Conservation (phyloP, 495 filamentous ascomycete genomes). For the Pyrenula massariospora region DNA sequence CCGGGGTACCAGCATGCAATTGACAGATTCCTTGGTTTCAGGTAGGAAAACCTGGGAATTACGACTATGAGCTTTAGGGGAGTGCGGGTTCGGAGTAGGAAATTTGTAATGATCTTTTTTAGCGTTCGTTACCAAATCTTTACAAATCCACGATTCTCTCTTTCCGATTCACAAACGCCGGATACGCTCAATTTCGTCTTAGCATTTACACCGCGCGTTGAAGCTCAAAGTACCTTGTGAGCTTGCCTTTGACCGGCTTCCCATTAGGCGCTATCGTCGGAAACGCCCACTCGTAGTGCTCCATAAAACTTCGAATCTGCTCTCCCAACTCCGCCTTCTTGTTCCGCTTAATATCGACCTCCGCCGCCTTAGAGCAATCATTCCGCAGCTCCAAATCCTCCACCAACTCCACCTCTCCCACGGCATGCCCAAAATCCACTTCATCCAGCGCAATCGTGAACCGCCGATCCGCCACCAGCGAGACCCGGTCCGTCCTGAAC, state of each 20-base stretch:
- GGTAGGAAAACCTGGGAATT: too few relatives aligned
- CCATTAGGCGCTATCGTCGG: slow-evolving; percentile 1
- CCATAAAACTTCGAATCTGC: slow-evolving; percentile 22
- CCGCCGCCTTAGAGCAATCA: slow-evolving; percentile 1
- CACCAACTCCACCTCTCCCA: slow-evolving; percentile 26
- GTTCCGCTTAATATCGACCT: slow-evolving; percentile 4
- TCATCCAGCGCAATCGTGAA: slow-evolving; percentile 21
- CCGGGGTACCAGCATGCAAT: too few relatives aligned
- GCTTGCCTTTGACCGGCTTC: slow-evolving; percentile 19
- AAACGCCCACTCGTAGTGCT: slow-evolving; percentile 25
- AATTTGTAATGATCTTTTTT: too few relatives aligned
- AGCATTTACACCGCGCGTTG: too few relatives aligned
- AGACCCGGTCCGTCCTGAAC: slow-evolving; percentile 16
- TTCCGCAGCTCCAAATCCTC: slow-evolving; percentile 7
- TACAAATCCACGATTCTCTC: too few relatives aligned
- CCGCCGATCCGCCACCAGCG: slow-evolving; percentile 18
- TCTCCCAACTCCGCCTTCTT: slow-evolving; percentile 19
- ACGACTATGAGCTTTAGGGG: too few relatives aligned
- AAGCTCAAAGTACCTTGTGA: slow-evolving; percentile 24
- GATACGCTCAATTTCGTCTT: too few relatives aligned
- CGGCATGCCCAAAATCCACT: slow-evolving; percentile 22
- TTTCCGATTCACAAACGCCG: too few relatives aligned
- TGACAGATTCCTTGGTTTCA: too few relatives aligned
- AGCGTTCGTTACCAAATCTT: too few relatives aligned
- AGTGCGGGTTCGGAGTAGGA: too few relatives aligned